phyloP scores from a whole-genome alignment of 78 protist species.

The Blattamonas nauphoetae region DNA sequence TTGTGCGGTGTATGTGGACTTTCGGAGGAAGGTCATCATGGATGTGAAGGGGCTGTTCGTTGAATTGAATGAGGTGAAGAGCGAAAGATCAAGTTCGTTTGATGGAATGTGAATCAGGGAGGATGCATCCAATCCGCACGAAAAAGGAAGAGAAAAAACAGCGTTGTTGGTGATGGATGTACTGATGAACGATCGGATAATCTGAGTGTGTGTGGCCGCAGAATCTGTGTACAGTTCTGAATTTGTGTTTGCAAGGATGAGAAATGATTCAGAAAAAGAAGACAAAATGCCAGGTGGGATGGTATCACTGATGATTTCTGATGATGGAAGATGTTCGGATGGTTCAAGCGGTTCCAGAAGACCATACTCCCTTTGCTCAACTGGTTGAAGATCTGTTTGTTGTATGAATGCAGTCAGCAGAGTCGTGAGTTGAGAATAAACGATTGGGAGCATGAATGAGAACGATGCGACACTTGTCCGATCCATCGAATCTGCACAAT shows the following conservation, averaged over 20 bases:
- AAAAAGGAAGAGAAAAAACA: too few relatives aligned
- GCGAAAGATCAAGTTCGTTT: too few relatives aligned
- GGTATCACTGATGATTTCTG: too few relatives aligned
- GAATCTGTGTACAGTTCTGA: not conserved
- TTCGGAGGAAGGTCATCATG: too few relatives aligned
- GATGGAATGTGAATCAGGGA: too few relatives aligned
- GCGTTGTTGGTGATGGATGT: too few relatives aligned
- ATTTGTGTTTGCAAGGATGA: not conserved
- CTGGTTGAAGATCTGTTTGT: not conserved
- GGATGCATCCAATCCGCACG: too few relatives aligned
- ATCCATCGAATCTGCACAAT: not conserved
- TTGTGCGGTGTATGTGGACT: too few relatives aligned
- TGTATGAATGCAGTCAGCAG: not conserved
- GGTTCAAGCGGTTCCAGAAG: not conserved
- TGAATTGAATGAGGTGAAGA: too few relatives aligned
- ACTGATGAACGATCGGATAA: not conserved
- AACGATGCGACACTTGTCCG: conserved; percentile 1
- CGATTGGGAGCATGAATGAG: not conserved
- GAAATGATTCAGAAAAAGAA: not conserved
- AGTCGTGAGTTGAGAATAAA: not conserved
- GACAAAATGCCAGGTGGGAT: too few relatives aligned
- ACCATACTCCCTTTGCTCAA: not conserved
- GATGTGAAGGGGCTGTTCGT: too few relatives aligned
- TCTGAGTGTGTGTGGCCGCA: not conserved
- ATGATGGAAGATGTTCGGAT: not conserved